These are phyloP conservation scores for Penicillium sp. DNA, from an alignment of 2,329 filamentous ascomycete species.

Conservation along the genomic window DNA sequence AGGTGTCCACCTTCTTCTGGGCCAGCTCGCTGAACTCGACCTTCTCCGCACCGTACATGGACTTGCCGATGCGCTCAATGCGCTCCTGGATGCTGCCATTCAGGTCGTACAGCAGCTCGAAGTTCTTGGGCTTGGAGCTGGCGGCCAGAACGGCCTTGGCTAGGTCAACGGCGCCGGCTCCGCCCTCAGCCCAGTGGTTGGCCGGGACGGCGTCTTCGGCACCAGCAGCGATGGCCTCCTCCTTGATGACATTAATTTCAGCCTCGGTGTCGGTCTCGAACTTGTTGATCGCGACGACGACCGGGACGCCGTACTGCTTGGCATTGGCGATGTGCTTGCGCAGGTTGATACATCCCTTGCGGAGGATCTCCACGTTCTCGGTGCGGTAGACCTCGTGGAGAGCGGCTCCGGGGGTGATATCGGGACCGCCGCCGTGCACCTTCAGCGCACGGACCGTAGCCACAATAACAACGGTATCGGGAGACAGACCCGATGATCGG, in stretches of 20 bases:
- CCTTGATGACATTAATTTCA: conserved; percentile 82
- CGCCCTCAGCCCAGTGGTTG: conserved; percentile 96
- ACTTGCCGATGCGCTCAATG: conserved; percentile 83
- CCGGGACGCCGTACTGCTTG: conserved; percentile 82
- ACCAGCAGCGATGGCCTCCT: conserved; percentile 87
- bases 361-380: conserved; percentile 89
- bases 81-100: conserved; percentile 80
- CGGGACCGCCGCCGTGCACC: conserved; percentile 94
- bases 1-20: conserved; percentile 93
- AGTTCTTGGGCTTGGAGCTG: conserved; percentile 77
- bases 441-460: conserved; percentile 94
- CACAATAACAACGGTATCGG: conserved; percentile 91
- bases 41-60: conserved; percentile 88
- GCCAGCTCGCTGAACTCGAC: conserved; percentile 94
- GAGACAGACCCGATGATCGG: conserved; percentile 84
- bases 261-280: conserved; percentile 92
- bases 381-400: conserved; percentile 86
- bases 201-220: conserved; percentile 91
- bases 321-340: conserved; percentile 95
- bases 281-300: conserved; percentile 96
- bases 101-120: conserved; percentile 80
- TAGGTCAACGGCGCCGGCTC: conserved; percentile 82
- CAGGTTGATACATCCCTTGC: conserved; percentile 87
- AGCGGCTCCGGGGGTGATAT: conserved; percentile 80
- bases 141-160: conserved; percentile 83